Base-by-base conservation (phyloP, 2,329 filamentous ascomycete species). In the Sporothrix luriei region DNA sequence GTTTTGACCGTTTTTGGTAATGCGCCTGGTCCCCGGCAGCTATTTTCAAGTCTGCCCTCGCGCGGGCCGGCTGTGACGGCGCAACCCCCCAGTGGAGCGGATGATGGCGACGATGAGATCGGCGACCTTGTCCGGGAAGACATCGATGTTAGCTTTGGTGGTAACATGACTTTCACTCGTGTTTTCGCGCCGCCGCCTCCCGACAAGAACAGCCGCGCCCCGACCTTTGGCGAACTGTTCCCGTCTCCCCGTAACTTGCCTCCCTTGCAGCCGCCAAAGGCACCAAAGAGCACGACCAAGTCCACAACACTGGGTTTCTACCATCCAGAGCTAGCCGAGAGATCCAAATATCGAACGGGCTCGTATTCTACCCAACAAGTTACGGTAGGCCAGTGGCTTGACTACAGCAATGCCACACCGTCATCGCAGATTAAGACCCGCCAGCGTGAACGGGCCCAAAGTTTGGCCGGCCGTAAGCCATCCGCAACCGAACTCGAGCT, bases 11-110 rank as follows among this genome's bases (percentile, higher is more conserved):
- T 97, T 0, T 90, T 89, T 74, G 93, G 92, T 68, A 91, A 89
- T 74, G 91, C 91, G 52, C 88, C 90, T 1, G 88, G 88, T 59
- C 85, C 91, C 48, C 90, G 89, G 74, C 91, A 94, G 71, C 82
- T 97, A 4, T 97, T 95, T 78, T 97, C 94, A 4, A 97, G 94
- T 78, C 82, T 97, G 65, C 91, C 91, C 73, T 83, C 86, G 68
- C 80, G 82, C 14, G 72, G 76, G 1, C 78, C 80, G 33, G 73
- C 76, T 7, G 73, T 73, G 9, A 71, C 24, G 10, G 26, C 7
- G 3, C 29, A 73, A 24, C 70, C 74, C 40, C 33, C 75, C 76
- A 11, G 70, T 75, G 19, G 7, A 10, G 51, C 16, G 29, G 54
- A 57, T 13, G 59, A 68, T 11, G 68, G 66, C 59, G 68, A 78